These are phyloP conservation scores for Penicillium concentricum DNA, from an alignment of 2,329 filamentous ascomycete genomes.

Conservation along the genomic window DNA sequence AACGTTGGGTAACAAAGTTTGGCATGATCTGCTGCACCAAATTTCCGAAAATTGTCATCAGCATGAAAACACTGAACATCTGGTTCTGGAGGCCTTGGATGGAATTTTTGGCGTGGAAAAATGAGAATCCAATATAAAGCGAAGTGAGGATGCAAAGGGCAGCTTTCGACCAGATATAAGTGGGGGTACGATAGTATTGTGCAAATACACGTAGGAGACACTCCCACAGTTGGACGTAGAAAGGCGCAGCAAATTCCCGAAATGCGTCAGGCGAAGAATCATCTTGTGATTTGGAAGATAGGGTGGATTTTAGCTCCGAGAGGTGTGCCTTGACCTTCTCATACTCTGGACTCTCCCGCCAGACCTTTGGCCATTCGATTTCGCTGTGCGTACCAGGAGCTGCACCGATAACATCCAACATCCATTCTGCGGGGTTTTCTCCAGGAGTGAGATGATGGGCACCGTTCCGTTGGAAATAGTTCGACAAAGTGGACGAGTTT, in stretches of 20 bases:
- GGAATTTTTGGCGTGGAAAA: slow-evolving; percentile 69
- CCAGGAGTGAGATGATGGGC: slow-evolving; percentile 31
- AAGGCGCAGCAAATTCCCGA: slow-evolving; percentile 73
- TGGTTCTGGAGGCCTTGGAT: slow-evolving; percentile 81
- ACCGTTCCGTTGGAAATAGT: slow-evolving; percentile 64
- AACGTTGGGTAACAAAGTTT: slow-evolving; percentile 54
- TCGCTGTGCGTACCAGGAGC: slow-evolving; percentile 63
- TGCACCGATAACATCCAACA: slow-evolving; percentile 58
- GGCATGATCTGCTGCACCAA: slow-evolving; percentile 57
- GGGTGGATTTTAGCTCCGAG: slow-evolving; percentile 56
- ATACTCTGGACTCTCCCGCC: background rate
- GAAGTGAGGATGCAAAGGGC: slow-evolving; percentile 60
- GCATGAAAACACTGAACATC: slow-evolving; percentile 82
- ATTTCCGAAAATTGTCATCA: slow-evolving; percentile 57
- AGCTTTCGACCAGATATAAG: slow-evolving; percentile 71
- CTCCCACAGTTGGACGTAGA: background rate
- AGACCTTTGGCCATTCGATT: slow-evolving; percentile 60
- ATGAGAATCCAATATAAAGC: slow-evolving; percentile 81
- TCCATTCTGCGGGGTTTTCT: slow-evolving; percentile 64
- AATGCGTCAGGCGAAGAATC: background rate
- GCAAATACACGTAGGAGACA: background rate
- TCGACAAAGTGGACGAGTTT: slow-evolving; percentile 55
- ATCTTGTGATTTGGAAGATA: slow-evolving; percentile 48
- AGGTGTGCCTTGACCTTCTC: background rate
- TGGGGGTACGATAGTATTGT: background rate